Evolutionary conservation across 1,284 basidiomycete species (phyloP).

Genomic region (Pholiota adiposa): DNA sequence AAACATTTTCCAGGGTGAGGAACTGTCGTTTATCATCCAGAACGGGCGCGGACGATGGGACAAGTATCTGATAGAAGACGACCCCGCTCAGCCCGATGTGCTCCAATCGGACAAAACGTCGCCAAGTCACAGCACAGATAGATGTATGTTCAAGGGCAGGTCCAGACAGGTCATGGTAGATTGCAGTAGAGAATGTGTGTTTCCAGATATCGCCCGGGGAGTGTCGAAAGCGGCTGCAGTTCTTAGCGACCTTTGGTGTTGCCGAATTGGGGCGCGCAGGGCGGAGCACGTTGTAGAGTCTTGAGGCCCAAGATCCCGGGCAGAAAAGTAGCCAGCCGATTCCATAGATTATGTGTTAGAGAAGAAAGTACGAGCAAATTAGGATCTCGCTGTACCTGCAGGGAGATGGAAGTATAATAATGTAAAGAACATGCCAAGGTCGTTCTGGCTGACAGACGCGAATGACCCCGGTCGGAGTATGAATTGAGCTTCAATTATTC

Average conservation of each 20-base stretch:
- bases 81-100: slow-evolving; percentile 33
- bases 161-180: slow-evolving; percentile 26
- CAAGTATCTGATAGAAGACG: slow-evolving; percentile 29
- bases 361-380: not conserved
- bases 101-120: slow-evolving; percentile 32
- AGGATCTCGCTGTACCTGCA: slow-evolving; percentile 14
- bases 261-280: slow-evolving; percentile 16
- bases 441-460: not conserved
- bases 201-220: slow-evolving; percentile 30
- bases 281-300: slow-evolving; percentile 16
- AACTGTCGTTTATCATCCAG: not conserved
- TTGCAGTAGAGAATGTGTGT: slow-evolving; percentile 24
- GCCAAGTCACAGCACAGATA: slow-evolving; percentile 7
- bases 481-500: too few species aligned
- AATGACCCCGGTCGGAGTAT: too few species aligned
- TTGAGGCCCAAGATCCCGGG: slow-evolving; percentile 16
- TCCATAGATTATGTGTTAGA: slow-evolving; percentile 2
- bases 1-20: slow-evolving; percentile 24
- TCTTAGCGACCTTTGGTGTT: slow-evolving; percentile 4
- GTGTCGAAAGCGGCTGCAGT: slow-evolving; percentile 17
- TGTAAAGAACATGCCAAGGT: too few species aligned
- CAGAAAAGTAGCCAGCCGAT: not conserved
- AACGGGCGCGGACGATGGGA: not conserved
- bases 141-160: not conserved
- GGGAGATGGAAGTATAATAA: too few species aligned